Conservation (phyloP, 306 rosid genomes). For the Inga laurina region DNA sequence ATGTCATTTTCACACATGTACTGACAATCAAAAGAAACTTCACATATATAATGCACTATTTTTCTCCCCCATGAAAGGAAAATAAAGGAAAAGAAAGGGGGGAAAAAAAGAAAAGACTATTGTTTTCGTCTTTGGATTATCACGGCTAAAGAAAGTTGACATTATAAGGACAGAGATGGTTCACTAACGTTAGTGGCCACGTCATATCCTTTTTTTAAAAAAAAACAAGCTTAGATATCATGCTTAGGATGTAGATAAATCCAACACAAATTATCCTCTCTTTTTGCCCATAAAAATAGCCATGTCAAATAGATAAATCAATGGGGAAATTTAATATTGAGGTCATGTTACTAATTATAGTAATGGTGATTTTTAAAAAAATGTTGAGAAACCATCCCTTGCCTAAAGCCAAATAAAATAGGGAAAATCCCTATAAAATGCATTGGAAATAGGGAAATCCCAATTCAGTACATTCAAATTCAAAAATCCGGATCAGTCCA, state of each 20-base stretch:
- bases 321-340: not conserved
- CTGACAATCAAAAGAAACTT: conserved; percentile 22
- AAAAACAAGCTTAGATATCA: not conserved
- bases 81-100: not conserved
- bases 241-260: not conserved
- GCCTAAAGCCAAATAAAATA: not conserved
- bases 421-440: too few relatives aligned
- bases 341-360: not conserved
- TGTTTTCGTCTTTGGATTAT: not conserved
- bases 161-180: not conserved
- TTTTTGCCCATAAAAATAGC: not conserved
- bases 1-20: conserved; percentile 34
- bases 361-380: not conserved
- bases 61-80: not conserved
- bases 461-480: too few relatives aligned
- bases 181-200: not conserved
- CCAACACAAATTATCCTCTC: not conserved
- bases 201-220: not conserved
- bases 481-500: too few relatives aligned
- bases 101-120: too few relatives aligned
- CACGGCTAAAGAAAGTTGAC: not conserved
- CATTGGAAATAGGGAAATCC: too few relatives aligned
- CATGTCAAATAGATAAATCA: not conserved
- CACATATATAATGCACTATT: conserved; percentile 6
- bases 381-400: not conserved